Base-by-base conservation (phyloP, 75 land plant genomes). In the Cunninghamia lanceolata region DNA sequence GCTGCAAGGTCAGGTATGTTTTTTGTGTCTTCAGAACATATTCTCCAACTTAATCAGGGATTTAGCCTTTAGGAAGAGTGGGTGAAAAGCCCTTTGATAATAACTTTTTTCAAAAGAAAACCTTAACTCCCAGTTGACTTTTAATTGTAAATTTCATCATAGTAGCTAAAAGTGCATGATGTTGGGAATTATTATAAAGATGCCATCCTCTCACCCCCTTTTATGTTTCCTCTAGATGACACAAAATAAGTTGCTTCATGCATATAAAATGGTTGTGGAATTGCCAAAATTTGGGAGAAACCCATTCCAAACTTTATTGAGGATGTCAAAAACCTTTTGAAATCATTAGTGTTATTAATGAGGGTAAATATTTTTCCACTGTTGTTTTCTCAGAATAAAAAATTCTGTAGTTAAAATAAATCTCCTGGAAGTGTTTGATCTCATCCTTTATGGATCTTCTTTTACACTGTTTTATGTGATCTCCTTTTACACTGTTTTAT, bases 1-100 rank as follows among this genome's bases (percentile, higher is more conserved):
- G 95, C 98, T 90, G 99, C 93, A 13, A 89, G 98, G 86, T 91
- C 95, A 92, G 91, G 99, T 98, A 94, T 47, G 91, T 87, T 71
- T 83, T 83, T 47, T 76, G 38, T 86, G 38, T 85, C 19, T 88
- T 52, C 86, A 63, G n/a, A 35, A 59, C 21, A 35, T n/a, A 82
- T 14, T 52, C 11, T 28, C 52, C 30, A 46, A 46, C 83, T 46
- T 40, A 46, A 17, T 38, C 14, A 34, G 19, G 42, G 52, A 46
- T 82, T 11, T 82, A 42, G 46, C 30, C 83, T 43, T 63, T 15
- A 39, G 17, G 0, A 43, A 13, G 34, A 82, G 42, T 14, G 38
- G 15, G 36, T 39, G 79, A 14, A 78, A 39, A 39, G 11, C 82
- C 47, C 9, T 79, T 43, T 25, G 25, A 3, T 79, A 79, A 78